Evolutionary conservation across 139 green algal species (phyloP).

Genomic region (Zygnema circumcarinatum): DNA sequence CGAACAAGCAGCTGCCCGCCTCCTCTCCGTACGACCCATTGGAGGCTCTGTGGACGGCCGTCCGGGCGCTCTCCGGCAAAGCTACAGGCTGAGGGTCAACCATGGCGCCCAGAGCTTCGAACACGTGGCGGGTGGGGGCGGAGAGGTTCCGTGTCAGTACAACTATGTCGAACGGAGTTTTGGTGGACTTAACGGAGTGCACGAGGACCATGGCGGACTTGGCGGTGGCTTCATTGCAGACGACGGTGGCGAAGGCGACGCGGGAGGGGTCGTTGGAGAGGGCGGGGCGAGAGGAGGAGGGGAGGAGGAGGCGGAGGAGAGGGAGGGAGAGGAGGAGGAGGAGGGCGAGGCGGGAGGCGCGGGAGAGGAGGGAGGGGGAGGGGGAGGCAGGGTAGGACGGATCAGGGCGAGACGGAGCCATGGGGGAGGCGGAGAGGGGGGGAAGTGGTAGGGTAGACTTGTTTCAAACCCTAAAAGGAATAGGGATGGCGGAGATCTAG

Average conservation of each 20-base stretch:
- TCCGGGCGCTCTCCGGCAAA: background rate
- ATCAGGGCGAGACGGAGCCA: background rate
- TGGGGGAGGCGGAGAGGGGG: background rate
- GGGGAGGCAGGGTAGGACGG: background rate
- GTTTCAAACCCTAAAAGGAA: too few species aligned
- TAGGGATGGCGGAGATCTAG: background rate
- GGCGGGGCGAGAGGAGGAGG: background rate
- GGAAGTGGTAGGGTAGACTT: too few species aligned
- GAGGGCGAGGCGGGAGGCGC: background rate
- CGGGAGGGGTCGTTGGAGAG: background rate
- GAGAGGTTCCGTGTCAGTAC: constrained; percentile 27
- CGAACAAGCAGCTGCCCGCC: background rate
- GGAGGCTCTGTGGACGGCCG: background rate
- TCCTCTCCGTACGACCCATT: background rate
- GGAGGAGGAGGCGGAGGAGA: background rate
- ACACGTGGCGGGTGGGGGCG: constrained; percentile 10
- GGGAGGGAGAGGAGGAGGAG: background rate
- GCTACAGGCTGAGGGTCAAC: constrained; percentile 6
- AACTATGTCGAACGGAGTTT: constrained; percentile 32
- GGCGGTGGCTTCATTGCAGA: constrained; percentile 11
- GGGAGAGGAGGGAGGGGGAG: background rate
- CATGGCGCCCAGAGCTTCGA: constrained; percentile 21
- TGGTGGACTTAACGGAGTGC: constrained; percentile 10
- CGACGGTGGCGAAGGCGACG: constrained; percentile 16
- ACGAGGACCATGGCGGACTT: constrained; percentile 51